Evolutionary conservation across 2,329 filamentous ascomycete genomes (phyloP), one percentile per base, ranked within the genome.

Genomic region (Simplicillium aogashimaense): DNA sequence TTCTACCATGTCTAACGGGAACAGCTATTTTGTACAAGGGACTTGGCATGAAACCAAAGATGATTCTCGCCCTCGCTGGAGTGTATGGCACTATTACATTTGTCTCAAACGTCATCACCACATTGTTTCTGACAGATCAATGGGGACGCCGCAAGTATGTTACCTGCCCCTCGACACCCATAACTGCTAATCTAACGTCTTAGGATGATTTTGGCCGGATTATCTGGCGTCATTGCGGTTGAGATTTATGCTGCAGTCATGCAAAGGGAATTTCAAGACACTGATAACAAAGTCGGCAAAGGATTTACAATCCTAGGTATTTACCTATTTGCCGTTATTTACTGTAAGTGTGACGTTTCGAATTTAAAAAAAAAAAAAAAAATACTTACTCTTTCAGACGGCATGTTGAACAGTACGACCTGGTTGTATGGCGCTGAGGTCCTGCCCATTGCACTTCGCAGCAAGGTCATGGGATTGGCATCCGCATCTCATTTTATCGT

Each of bases 191-290:
- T 25, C 6, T 9, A 25, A 32, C 5, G 6, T 6, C 7, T 9
- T 28, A 37, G 35, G 36, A 77, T 78, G 74, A 64, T 78, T 10
- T 51, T 78, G 6, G 48, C 71, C 2, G 74, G 74, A 6, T 51
- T 78, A 3, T 47, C 54, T 4, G 68, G 70, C 1, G 64, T 78
- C 33, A 60, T 76, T 12, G 11, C 75, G n/a, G 66, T 74, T 36
- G 71, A 77, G 48, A 75, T 77, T 39, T 78, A 78, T 47, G 63
- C 72, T 0, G 70, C 74, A 2, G 66, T 77, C 33, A 77, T 78
- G 71, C 74, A 78, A 53, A 60, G 63, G 20, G 53, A 66, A 35
- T 78, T 77, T 50, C 71, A 77, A 48, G 60, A 72, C 44, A 73
- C 67, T 0, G 52, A 72, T 42, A 77, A 76, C 50, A 56, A 57